Percentiles rank a stretch among this genome's conserved stretches.
Conservation (phyloP, 2,329 filamentous ascomycete species). For the Botrytis sinoallii region DNA sequence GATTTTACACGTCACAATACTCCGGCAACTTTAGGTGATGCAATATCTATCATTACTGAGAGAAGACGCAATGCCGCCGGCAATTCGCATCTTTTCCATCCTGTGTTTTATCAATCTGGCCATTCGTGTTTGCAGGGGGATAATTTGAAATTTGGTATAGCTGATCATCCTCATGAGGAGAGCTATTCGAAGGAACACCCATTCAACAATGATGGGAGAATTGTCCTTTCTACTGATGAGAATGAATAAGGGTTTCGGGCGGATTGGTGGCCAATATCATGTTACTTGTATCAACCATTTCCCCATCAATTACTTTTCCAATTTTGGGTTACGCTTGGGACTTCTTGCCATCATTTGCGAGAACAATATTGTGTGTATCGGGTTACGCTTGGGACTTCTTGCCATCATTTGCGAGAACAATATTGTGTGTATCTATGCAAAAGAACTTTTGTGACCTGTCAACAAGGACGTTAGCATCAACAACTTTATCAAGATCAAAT, state of each 20-base stretch:
- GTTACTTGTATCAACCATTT: background rate
- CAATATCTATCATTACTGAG: constrained; percentile 1
- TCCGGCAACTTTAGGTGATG: constrained; percentile 29
- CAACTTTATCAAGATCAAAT: background rate
- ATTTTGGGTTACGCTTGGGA: background rate
- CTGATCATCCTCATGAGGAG: constrained; percentile 6
- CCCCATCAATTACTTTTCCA: background rate
- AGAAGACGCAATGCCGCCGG: background rate
- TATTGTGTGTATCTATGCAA: background rate
- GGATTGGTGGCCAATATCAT: background rate
- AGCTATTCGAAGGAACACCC: constrained; percentile 9
- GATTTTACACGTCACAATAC: constrained; percentile 26
- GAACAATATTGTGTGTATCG: background rate
- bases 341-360: background rate
- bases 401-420: background rate
- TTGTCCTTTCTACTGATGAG: background rate
- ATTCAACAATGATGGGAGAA: constrained; percentile 11
- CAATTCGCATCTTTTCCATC: background rate
- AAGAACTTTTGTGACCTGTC: background rate
- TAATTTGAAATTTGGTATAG: constrained; percentile 15
- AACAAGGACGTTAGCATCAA: background rate
- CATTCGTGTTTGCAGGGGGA: constrained; percentile 5
- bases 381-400: background rate
- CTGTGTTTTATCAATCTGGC: constrained; percentile 1
- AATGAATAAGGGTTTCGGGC: background rate